Conservation (phyloP, 2,329 filamentous ascomycete genomes). For the Seiridium unicorne region DNA sequence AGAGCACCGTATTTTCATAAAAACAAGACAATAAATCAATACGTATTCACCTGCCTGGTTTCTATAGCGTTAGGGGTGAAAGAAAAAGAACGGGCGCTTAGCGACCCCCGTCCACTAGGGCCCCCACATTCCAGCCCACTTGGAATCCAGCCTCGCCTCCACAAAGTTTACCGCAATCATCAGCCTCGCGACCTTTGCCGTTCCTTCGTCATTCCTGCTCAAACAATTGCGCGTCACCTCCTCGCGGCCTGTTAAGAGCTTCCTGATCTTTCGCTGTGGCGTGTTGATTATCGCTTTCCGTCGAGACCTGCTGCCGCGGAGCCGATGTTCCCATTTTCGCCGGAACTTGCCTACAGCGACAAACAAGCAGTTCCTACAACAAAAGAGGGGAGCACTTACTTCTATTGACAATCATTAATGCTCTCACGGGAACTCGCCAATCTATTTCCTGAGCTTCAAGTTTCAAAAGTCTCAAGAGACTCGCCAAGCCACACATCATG, state of each 20-base stretch:
- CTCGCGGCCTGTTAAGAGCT: neutral
- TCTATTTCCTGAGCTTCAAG: neutral
- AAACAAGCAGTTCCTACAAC: too few relatives aligned
- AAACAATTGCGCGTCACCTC: neutral
- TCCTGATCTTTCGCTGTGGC: neutral
- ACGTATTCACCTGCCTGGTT: too few relatives aligned
- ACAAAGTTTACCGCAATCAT: neutral
- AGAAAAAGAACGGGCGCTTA: too few relatives aligned
- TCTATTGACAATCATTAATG: too few relatives aligned
- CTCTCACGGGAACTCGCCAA: neutral
- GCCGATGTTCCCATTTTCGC: too few relatives aligned
- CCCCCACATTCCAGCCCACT: neutral
- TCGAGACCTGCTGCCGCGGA: neutral
- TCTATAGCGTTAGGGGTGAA: too few relatives aligned
- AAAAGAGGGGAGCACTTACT: too few relatives aligned
- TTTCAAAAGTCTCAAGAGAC: neutral
- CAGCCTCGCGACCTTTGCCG: neutral
- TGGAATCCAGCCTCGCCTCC: neutral
- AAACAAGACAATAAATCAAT: too few relatives aligned
- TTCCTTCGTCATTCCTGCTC: neutral
- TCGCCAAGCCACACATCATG: constrained; percentile 28
- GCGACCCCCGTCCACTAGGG: too few relatives aligned
- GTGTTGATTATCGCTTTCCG: neutral
- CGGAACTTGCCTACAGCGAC: too few relatives aligned
- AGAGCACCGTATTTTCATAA: too few relatives aligned